Conservation (phyloP, 2,329 filamentous ascomycete genomes). For the Hypoxylon sp. region DNA sequence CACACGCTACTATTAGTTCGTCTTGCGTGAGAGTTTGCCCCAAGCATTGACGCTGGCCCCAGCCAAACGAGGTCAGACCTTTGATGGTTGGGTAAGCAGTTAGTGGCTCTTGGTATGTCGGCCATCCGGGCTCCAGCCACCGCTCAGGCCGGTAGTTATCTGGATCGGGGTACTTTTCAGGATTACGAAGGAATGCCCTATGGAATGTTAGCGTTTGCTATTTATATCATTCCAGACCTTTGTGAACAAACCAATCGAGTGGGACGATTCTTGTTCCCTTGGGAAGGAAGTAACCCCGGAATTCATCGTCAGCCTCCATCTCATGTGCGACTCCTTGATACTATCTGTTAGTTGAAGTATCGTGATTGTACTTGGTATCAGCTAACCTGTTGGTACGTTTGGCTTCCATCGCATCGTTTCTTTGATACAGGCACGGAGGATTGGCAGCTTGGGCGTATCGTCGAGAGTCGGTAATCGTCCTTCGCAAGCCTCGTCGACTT, state of each 20-base stretch:
- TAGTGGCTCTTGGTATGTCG: constrained; percentile 67
- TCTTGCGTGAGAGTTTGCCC: constrained; percentile 59
- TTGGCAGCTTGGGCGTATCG: constrained; percentile 60
- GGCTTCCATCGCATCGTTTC: constrained; percentile 62
- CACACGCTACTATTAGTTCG: constrained; percentile 65
- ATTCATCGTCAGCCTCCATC: constrained; percentile 66
- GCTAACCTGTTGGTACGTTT: constrained; percentile 60
- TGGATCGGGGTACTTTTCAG: constrained; percentile 64
- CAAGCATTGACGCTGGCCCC: constrained; percentile 63
- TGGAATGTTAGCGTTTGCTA: constrained; percentile 20
- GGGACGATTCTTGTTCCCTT: constrained; percentile 63
- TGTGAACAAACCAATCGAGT: constrained; percentile 57
- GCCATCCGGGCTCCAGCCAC: constrained; percentile 66
- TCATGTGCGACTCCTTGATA: constrained; percentile 64
- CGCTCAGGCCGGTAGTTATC: constrained; percentile 67
- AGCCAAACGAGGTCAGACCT: constrained; percentile 68
- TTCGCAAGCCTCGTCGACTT: constrained; percentile 61
- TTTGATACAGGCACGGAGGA: constrained; percentile 63
- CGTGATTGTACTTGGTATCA: too few species aligned
- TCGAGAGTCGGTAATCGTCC: constrained; percentile 60
- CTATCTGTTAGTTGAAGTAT: constrained; percentile 25
- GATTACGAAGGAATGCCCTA: constrained; percentile 68
- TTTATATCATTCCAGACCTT: background rate
- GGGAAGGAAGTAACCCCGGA: constrained; percentile 63
- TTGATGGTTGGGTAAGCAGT: constrained; percentile 67